These are phyloP conservation scores for Parmelia sp. DNA, from an alignment of 495 filamentous ascomycete species.

Conservation along the genomic window DNA sequence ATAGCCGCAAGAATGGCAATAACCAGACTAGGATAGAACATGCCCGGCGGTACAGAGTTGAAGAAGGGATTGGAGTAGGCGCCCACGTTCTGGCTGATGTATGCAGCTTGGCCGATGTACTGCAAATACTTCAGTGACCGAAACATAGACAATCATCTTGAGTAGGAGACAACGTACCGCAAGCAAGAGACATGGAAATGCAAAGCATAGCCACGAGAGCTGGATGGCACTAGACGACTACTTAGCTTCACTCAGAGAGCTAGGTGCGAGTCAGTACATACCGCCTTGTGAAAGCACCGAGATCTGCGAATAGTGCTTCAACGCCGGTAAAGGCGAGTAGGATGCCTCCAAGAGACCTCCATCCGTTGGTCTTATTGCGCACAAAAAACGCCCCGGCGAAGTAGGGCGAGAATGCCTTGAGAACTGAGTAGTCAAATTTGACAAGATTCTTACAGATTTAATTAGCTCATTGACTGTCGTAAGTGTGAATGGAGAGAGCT, in stretches of 20 bases:
- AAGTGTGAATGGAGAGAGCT: slow-evolving; percentile 6
- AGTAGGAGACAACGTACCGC: slow-evolving; percentile 33
- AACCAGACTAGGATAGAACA: slow-evolving; percentile 58
- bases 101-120: slow-evolving; percentile 70
- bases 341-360: slow-evolving; percentile 62
- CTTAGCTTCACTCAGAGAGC: not conserved
- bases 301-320: slow-evolving; percentile 68
- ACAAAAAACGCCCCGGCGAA: slow-evolving; percentile 57
- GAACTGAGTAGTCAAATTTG: slow-evolving; percentile 55
- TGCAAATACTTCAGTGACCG: slow-evolving; percentile 3
- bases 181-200: slow-evolving; percentile 61
- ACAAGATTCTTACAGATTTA: slow-evolving; percentile 44
- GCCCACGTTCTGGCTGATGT: slow-evolving; percentile 53
- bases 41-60: slow-evolving; percentile 58
- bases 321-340: slow-evolving; percentile 68
- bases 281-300: slow-evolving; percentile 58
- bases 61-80: slow-evolving; percentile 70
- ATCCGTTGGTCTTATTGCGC: slow-evolving; percentile 55
- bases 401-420: slow-evolving; percentile 64
- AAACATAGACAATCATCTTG: too few species aligned
- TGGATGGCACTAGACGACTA: slow-evolving; percentile 46
- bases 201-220: slow-evolving; percentile 56
- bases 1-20: slow-evolving; percentile 63
- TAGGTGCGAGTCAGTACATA: slow-evolving; percentile 8
- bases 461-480: slow-evolving; percentile 3